These are phyloP conservation scores for Cyclocybe cylindracea DNA, from an alignment of 768 basidiomycete species.

Conservation along the genomic window DNA sequence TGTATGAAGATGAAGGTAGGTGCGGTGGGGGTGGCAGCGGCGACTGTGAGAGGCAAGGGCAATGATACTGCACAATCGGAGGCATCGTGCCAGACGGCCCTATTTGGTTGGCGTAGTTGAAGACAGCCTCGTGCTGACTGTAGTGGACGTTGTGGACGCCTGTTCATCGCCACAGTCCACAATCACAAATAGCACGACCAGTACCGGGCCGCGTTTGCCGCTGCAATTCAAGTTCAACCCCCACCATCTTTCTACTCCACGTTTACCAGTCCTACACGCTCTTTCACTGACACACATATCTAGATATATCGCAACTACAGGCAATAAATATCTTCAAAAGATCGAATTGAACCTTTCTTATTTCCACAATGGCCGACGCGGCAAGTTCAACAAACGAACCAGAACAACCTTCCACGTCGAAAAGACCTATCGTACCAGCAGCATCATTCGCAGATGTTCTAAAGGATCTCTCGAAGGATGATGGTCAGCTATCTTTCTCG, in stretches of 20 bases:
- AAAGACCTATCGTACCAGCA: constrained; percentile 6
- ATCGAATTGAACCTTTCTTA: not conserved
- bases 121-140: no score
- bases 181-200: no score
- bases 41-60: constrained; percentile 65
- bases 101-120: no score
- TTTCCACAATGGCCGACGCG: not conserved
- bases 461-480: constrained; percentile 8
- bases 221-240: no score
- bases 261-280: no score
- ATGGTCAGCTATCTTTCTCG: not conserved
- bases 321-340: no score
- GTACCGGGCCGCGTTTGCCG: no score
- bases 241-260: no score
- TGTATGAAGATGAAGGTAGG: constrained; percentile 73
- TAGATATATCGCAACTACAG: no score
- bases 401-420: not conserved
- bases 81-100: constrained; percentile 22
- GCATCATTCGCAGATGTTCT: constrained; percentile 19
- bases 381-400: not conserved
- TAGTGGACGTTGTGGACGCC: no score
- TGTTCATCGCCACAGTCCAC: no score
- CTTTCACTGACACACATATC: no score
- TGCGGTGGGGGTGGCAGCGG: constrained; percentile 73
- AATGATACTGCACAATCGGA: constrained; percentile 62